Base-by-base conservation (phyloP, 441 rosid species). In the Breynia disticha region DNA sequence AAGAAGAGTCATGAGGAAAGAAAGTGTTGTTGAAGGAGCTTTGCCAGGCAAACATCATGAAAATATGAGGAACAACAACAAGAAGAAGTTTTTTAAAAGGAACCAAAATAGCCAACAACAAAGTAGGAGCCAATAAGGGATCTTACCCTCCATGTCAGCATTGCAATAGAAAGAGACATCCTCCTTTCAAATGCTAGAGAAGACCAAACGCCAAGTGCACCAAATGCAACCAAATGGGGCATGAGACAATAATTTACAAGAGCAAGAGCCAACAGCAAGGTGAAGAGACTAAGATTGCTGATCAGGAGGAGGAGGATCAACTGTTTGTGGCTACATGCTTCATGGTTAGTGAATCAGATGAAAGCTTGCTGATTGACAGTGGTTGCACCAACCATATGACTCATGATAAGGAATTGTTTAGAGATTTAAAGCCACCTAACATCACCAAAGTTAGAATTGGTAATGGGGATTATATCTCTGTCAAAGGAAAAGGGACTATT, bases 381-480 rank as follows among this genome's bases (percentile, higher is more conserved):
- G 71, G 71, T 32, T 67, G 55, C 38, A 67, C 51, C 11, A 61
- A 61, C 50, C 71, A 62, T 48, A 61, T 67, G 66, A 55, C 59
- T 11, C n/a, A 20, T 17, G 22, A 67, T 13, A 28, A 18, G 18
- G 37, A 16, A 13, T 24, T 43, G 2, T 67, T 67, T 19, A 61
- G 16, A 46, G 48, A 56, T 1, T 24, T 55, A 20, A n/a, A 51
- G 35, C 28, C 17, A 19, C 15, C 11, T 12, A 11, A 2, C 22
- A 20, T 19, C 32, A 48, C 14, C 19, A 32, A 56, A 20, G 46
- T 46, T 32, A 18, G 20, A 15, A 50, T 62, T 18, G 55, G 54
- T 7, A 62, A 60, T 57, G 66, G 66, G 1, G 39, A 15, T 0
- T 49, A 37, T 7, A 39, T 66, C 22, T 0, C 38, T 6, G 61